These are phyloP conservation scores for Aspergillus avenaceus DNA, from an alignment of 495 filamentous ascomycete species.

Conservation along the genomic window DNA sequence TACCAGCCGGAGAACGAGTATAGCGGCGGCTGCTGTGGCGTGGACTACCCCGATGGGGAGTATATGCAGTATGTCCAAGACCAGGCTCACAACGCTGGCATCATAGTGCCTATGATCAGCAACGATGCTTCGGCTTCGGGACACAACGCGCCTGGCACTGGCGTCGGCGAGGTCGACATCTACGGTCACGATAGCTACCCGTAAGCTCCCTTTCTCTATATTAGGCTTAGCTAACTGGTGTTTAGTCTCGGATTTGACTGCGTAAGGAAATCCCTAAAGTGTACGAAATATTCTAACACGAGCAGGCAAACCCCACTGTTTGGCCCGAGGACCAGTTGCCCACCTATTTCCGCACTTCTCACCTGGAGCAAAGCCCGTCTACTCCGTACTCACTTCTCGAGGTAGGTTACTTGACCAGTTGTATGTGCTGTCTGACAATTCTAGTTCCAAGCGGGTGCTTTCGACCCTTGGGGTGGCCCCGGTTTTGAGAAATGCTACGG, in stretches of 20 bases:
- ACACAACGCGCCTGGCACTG: slow-evolving; percentile 62
- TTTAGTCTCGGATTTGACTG: slow-evolving; percentile 57
- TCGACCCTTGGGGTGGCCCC: slow-evolving; percentile 70
- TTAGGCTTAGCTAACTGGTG: slow-evolving; percentile 3
- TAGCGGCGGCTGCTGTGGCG: slow-evolving; percentile 36
- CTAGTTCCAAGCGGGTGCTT: slow-evolving; percentile 70
- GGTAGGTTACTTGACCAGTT: slow-evolving; percentile 22
- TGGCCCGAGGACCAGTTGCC: slow-evolving; percentile 48
- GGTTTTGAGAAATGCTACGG: slow-evolving; percentile 62
- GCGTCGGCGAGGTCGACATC: slow-evolving; percentile 64
- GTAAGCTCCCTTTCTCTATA: slow-evolving; percentile 7
- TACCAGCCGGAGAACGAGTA: slow-evolving; percentile 82
- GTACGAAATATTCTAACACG: slow-evolving; percentile 4
- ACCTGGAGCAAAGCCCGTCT: slow-evolving; percentile 55
- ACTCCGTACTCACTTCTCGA: slow-evolving; percentile 69
- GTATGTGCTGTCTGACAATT: slow-evolving; percentile 5
- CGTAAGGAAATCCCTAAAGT: slow-evolving; percentile 13
- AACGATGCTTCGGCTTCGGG: slow-evolving; percentile 64
- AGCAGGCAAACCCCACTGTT: slow-evolving; percentile 38
- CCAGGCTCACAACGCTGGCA: slow-evolving; percentile 61
- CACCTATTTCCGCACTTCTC: slow-evolving; percentile 41
- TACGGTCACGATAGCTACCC: slow-evolving; percentile 77
- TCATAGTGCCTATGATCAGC: slow-evolving; percentile 70
- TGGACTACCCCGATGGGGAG: slow-evolving; percentile 49
- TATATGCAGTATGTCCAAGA: slow-evolving; percentile 72